phyloP scores from a whole-genome alignment of 2,329 filamentous ascomycete genomes.

The Aspergillus sp. region DNA sequence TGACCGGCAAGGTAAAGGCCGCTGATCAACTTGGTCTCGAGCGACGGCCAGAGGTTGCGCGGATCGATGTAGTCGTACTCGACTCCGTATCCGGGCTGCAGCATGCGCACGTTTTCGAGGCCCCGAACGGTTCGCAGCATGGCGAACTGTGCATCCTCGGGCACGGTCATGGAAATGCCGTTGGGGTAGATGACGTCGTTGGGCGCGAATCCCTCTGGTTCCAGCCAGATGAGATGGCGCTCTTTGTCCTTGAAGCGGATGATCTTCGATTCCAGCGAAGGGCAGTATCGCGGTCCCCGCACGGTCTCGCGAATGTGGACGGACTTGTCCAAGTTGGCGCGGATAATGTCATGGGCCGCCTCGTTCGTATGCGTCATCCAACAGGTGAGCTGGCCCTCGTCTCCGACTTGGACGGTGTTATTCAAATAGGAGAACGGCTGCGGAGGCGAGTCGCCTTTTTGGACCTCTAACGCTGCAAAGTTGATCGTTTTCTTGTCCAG shows the following conservation, averaged over 20 bases:
- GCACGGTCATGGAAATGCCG: constrained; percentile 95
- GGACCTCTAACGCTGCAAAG: constrained; percentile 67
- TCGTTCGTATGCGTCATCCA: constrained; percentile 85
- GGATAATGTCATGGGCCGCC: constrained; percentile 76
- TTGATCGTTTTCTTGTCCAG: constrained; percentile 81
- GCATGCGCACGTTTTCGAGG: constrained; percentile 84
- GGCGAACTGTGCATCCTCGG: constrained; percentile 78
- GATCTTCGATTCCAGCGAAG: constrained; percentile 91
- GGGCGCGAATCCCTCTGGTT: constrained; percentile 85
- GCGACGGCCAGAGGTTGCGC: constrained; percentile 77
- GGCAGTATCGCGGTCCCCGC: constrained; percentile 91
- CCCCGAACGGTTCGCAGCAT: constrained; percentile 86
- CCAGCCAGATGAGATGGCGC: constrained; percentile 89
- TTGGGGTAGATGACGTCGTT: constrained; percentile 93
- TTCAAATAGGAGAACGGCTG: constrained; percentile 91
- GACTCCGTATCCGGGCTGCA: constrained; percentile 93
- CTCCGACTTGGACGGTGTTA: constrained; percentile 66
- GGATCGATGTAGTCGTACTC: constrained; percentile 99
- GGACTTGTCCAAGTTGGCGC: constrained; percentile 88
- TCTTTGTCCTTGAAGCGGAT: constrained; percentile 80
- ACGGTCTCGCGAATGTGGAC: constrained; percentile 96
- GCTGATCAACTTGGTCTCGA: constrained; percentile 88
- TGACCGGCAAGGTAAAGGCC: constrained; percentile 93
- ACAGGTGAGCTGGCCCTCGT: constrained; percentile 76
- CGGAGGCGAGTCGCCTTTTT: constrained; percentile 81